phyloP scores from a whole-genome alignment of 441 rosid genomes.

The Capsella rubella region DNA sequence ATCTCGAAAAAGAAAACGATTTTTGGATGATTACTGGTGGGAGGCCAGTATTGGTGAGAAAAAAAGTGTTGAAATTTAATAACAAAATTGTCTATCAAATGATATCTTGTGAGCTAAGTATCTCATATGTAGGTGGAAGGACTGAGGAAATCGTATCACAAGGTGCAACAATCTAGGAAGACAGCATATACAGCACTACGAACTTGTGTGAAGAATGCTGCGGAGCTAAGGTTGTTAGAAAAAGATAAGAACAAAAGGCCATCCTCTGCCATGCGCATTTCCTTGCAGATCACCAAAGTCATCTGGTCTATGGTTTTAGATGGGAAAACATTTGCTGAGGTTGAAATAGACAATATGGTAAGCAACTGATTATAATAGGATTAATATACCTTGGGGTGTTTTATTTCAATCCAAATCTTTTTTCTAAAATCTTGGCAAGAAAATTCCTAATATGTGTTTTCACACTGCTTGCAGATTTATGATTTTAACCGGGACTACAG shows the following conservation, averaged over 20 bases:
- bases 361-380: slow-evolving; percentile 39
- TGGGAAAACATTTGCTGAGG: slow-evolving; percentile 98
- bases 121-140: slow-evolving; percentile 68
- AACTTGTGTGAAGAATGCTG: slow-evolving; percentile 82
- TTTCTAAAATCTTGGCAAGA: neutral
- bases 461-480: slow-evolving; percentile 65
- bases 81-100: neutral
- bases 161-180: slow-evolving; percentile 77
- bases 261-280: slow-evolving; percentile 96
- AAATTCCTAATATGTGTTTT: slow-evolving; percentile 13
- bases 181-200: slow-evolving; percentile 76
- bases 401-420: neutral
- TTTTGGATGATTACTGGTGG: slow-evolving; percentile 88
- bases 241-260: slow-evolving; percentile 99
- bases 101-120: neutral
- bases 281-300: slow-evolving; percentile 85
- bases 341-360: slow-evolving; percentile 99
- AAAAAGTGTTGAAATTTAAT: neutral
- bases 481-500: slow-evolving; percentile 97
- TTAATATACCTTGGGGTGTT: neutral
- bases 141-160: slow-evolving; percentile 67
- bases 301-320: slow-evolving; percentile 98
- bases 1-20: slow-evolving; percentile 58
- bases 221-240: slow-evolving; percentile 82
- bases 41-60: slow-evolving; percentile 76